These are phyloP conservation scores for Meyerozyma smithsonii DNA, from an alignment of 1,139 yeast genomes.

Conservation along the genomic window DNA sequence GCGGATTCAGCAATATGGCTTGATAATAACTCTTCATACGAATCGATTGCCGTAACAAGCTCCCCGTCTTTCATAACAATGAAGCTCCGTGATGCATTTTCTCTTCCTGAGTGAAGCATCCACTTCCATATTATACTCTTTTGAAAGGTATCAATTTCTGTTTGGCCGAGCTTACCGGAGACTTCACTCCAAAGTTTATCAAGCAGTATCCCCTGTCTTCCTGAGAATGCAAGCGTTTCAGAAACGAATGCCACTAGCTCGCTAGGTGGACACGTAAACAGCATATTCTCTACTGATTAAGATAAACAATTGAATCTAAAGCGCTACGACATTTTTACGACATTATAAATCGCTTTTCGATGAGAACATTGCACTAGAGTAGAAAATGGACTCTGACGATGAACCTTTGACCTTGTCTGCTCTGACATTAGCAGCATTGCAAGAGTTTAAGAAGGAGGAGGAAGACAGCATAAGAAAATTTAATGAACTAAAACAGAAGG, in stretches of 20 bases:
- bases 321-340: slow-evolving; percentile 3
- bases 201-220: slow-evolving; percentile 27
- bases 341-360: slow-evolving; percentile 6
- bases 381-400: slow-evolving; percentile 33
- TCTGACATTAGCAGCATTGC: slow-evolving; percentile 71
- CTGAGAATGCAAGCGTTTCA: slow-evolving; percentile 33
- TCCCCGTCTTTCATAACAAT: slow-evolving; percentile 15
- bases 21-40: slow-evolving; percentile 18
- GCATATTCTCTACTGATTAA: slow-evolving; percentile 11
- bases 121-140: slow-evolving; percentile 39
- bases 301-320: slow-evolving; percentile 13
- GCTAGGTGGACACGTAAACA: slow-evolving; percentile 17
- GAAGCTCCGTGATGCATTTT: slow-evolving; percentile 12
- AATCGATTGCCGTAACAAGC: slow-evolving; percentile 16
- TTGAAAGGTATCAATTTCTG: slow-evolving; percentile 27
- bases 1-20: slow-evolving; percentile 13
- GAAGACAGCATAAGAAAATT: slow-evolving; percentile 55
- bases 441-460: slow-evolving; percentile 69
- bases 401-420: slow-evolving; percentile 53
- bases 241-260: slow-evolving; percentile 24
- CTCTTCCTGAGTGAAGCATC: slow-evolving; percentile 27
- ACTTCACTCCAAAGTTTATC: slow-evolving; percentile 29
- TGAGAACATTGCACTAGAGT: neutral
- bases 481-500: slow-evolving; percentile 48
- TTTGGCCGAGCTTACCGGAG: slow-evolving; percentile 15